Evolutionary conservation across 805 yeast genomes (phyloP).

Genomic region (Trichomonascus vanleenenianus): DNA sequence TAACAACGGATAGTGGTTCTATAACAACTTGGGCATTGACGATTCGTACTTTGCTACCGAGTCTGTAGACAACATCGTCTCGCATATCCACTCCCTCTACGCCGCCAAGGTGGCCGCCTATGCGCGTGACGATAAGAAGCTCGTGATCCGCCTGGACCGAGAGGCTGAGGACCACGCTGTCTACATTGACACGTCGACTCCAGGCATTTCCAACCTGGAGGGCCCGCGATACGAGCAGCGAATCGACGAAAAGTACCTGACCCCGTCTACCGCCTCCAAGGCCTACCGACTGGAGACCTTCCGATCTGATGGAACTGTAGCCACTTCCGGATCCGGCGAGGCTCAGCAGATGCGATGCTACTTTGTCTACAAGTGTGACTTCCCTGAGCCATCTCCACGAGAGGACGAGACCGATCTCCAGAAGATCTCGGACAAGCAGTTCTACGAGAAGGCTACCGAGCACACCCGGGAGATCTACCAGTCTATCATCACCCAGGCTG

Average conservation of each 20-base stretch:
- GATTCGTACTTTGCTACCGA: slow-evolving; percentile 88
- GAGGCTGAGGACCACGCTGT: slow-evolving; percentile 84
- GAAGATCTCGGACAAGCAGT: slow-evolving; percentile 69
- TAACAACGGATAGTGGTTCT: slow-evolving; percentile 87
- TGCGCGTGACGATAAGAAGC: slow-evolving; percentile 49
- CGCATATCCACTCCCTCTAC: slow-evolving; percentile 80
- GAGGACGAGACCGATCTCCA: slow-evolving; percentile 45
- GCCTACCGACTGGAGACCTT: slow-evolving; percentile 73
- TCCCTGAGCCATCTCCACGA: slow-evolving; percentile 29
- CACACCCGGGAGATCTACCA: slow-evolving; percentile 76
- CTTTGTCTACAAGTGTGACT: slow-evolving; percentile 74
- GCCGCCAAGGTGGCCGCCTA: slow-evolving; percentile 90
- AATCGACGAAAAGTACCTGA: slow-evolving; percentile 73
- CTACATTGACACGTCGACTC: slow-evolving; percentile 67
- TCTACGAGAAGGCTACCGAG: slow-evolving; percentile 65
- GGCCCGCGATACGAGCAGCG: slow-evolving; percentile 54
- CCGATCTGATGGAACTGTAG: slow-evolving; percentile 37
- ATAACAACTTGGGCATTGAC: slow-evolving; percentile 79
- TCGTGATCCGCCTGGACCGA: slow-evolving; percentile 69
- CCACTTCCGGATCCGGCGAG: slow-evolving; percentile 13
- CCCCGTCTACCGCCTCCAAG: slow-evolving; percentile 27
- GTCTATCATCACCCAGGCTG: slow-evolving; percentile 60
- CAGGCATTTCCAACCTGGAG: slow-evolving; percentile 39
- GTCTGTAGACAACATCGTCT: slow-evolving; percentile 67
- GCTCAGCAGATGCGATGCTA: slow-evolving; percentile 55